A percentile compares a stretch with the other conserved stretches of the same genome.
Conservation (phyloP, 192 early-diverging fungal genomes). For the Pilobolus umbonatus region DNA sequence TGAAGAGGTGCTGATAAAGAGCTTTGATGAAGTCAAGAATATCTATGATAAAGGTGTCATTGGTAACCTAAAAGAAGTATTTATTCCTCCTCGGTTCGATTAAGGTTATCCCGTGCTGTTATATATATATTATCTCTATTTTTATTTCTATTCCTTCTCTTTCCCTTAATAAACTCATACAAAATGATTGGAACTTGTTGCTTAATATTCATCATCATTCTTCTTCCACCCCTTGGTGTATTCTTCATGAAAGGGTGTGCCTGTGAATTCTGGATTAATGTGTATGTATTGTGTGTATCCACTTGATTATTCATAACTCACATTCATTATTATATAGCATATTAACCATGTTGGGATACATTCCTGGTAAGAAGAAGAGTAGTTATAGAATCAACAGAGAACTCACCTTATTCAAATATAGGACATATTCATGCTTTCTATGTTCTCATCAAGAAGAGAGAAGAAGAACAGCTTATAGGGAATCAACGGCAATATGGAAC, state of each 20-base stretch:
- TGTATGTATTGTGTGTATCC: slow-evolving; percentile 20
- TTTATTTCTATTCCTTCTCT: slow-evolving; percentile 1
- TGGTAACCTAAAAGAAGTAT: slow-evolving; percentile 24
- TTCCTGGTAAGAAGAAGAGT: slow-evolving; percentile 17
- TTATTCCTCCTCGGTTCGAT: slow-evolving; percentile 21
- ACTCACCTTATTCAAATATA: neutral
- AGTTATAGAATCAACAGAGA: neutral
- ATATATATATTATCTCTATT: slow-evolving; percentile 3
- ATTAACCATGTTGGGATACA: slow-evolving; percentile 25
- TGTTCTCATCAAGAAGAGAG: slow-evolving; percentile 25
- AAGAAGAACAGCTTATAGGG: neutral
- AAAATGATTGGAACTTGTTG: slow-evolving; percentile 30
- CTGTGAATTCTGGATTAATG: slow-evolving; percentile 44
- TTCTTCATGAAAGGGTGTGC: slow-evolving; percentile 45
- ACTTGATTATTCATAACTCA: too few species aligned
- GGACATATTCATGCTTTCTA: slow-evolving; percentile 35
- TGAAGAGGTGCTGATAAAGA: slow-evolving; percentile 9
- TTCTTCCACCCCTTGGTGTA: slow-evolving; percentile 48
- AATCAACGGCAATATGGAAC: neutral
- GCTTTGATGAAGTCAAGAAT: slow-evolving; percentile 32
- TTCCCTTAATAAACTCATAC: neutral
- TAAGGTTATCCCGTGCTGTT: neutral
- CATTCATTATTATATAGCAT: too few species aligned
- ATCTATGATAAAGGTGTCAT: slow-evolving; percentile 34
- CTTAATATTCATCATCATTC: slow-evolving; percentile 30